These are phyloP conservation scores for Phytopythium cucurbitacearum DNA, from an alignment of 352 stramenopile species.

Conservation along the genomic window DNA sequence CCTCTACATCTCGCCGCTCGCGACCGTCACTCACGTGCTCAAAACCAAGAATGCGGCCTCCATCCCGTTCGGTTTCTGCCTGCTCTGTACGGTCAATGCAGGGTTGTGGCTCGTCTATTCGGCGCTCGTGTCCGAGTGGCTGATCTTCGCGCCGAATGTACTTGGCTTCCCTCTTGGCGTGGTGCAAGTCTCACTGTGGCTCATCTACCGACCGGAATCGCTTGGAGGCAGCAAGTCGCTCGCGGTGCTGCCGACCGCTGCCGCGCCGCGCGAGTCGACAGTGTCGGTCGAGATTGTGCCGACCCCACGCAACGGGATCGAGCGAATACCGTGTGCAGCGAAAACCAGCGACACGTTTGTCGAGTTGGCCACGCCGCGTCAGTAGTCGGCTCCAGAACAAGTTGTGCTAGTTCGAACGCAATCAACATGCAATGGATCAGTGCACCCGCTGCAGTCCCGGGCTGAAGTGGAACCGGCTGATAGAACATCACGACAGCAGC, in stretches of 20 bases:
- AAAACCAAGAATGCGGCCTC: slow-evolving; percentile 6
- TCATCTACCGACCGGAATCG: background rate
- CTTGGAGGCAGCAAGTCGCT: no score
- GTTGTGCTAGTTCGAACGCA: no score
- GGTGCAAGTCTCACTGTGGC: background rate
- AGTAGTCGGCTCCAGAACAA: no score
- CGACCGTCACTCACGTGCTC: slow-evolving; percentile 5
- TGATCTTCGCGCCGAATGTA: slow-evolving; percentile 2
- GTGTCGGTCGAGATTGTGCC: background rate
- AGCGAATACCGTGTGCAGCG: background rate
- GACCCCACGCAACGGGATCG: background rate
- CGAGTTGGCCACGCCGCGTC: background rate
- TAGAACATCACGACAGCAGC: no score
- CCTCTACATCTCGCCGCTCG: slow-evolving; percentile 13
- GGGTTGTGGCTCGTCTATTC: slow-evolving; percentile 6
- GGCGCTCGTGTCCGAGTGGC: slow-evolving; percentile 2
- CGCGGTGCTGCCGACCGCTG: no score
- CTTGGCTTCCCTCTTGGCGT: background rate
- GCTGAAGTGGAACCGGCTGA: no score
- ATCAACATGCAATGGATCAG: no score
- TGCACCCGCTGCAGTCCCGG: no score
- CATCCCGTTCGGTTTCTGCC: slow-evolving; percentile 6
- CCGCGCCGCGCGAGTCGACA: background rate
- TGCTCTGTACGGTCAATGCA: slow-evolving; percentile 7
- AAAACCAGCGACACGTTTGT: background rate